Percentiles rank a stretch among this genome's conserved stretches.
phyloP scores from a whole-genome alignment of 2,329 filamentous ascomycete genomes.

The Xylariales sp. region DNA sequence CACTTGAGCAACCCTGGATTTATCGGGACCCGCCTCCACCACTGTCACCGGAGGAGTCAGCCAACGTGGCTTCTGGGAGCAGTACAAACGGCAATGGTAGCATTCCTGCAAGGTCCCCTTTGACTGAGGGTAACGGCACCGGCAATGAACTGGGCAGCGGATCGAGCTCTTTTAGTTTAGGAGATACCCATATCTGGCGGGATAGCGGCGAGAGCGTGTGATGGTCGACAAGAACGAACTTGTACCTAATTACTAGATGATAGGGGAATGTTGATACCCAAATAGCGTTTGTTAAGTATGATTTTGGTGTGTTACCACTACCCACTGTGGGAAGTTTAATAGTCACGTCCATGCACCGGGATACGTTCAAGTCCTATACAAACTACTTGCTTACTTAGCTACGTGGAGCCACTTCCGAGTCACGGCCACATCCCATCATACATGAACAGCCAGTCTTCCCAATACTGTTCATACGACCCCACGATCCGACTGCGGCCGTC shows the following conservation, averaged over 20 bases:
- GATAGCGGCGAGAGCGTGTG: conserved; percentile 22
- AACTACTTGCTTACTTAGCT: too few relatives aligned
- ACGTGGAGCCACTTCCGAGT: too few relatives aligned
- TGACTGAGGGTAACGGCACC: not conserved
- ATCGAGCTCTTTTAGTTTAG: conserved; percentile 24
- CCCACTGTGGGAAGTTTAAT: too few relatives aligned
- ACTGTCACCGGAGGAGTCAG: conserved; percentile 16
- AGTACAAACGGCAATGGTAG: conserved; percentile 9
- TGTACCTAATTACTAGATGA: not conserved
- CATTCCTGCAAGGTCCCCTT: conserved; percentile 8
- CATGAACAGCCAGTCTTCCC: conserved; percentile 46
- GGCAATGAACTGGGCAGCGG: conserved; percentile 16
- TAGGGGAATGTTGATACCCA: conserved; percentile 6
- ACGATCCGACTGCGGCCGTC: conserved; percentile 38
- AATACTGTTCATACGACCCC: conserved; percentile 38
- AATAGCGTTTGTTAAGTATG: too few relatives aligned
- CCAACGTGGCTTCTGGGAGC: conserved; percentile 9
- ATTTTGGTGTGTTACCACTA: too few relatives aligned
- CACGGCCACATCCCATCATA: conserved; percentile 39
- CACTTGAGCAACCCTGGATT: conserved; percentile 70
- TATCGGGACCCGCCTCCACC: conserved; percentile 49
- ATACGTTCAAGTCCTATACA: too few relatives aligned
- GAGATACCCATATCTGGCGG: conserved; percentile 25
- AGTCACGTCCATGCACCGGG: too few relatives aligned
- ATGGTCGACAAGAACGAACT: conserved; percentile 7